Base-by-base conservation (phyloP, 1,284 basidiomycete species). In the Cystobasidiaceae sp. region DNA sequence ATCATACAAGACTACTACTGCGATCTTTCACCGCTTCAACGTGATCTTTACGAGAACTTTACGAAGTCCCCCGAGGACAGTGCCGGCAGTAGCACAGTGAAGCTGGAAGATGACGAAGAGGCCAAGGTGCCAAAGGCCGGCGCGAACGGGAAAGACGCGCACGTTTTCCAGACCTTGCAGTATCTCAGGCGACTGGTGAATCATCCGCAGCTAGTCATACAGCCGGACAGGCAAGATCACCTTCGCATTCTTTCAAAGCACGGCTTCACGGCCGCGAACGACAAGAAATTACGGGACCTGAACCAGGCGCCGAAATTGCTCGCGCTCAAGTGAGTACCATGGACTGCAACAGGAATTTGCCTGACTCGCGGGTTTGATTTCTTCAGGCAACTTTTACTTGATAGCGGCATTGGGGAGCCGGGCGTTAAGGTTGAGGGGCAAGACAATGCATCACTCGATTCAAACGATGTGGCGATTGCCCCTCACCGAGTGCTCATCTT, bases 1-100 rank as follows among this genome's bases (percentile, higher is more conserved):
- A 99, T 99, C 77, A 98, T 99, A 69, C 96, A 99, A 78, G 96
- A 99, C 76, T 97, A 98, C 77, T 96, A 97, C 75, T 97, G 94
- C 81, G 94, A 98, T 74, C 82, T 99, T 2, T 97, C 93, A 0
- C 88, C 92, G 15, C 78, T 98, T 57, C 93, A 98, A 80, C 91
- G 92, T 78, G 82, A 86, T 72, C 82, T 97, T 17, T 97, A 97
- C 76, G 93, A 97, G 74, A 88, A 93, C 74, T 96, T 93, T 74
- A 85, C 89, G 1, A 84, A 85, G 74, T 94, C 92, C 0, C 84
- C 86, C 70, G 67, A 54, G 4, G 52, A 66, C 32, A 46, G 61
- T 66, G 90, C 86, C 25, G 84, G 80, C 63, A 72, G 64, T 0
- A 60, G 57, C 2, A 49, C n/a, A n/a, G n/a, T n/a, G n/a, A n/a